Percentiles rank a stretch among this genome's conserved stretches.
These are phyloP conservation scores for Leccinum barrowsii DNA, from an alignment of 768 basidiomycete genomes.

Conservation along the genomic window DNA sequence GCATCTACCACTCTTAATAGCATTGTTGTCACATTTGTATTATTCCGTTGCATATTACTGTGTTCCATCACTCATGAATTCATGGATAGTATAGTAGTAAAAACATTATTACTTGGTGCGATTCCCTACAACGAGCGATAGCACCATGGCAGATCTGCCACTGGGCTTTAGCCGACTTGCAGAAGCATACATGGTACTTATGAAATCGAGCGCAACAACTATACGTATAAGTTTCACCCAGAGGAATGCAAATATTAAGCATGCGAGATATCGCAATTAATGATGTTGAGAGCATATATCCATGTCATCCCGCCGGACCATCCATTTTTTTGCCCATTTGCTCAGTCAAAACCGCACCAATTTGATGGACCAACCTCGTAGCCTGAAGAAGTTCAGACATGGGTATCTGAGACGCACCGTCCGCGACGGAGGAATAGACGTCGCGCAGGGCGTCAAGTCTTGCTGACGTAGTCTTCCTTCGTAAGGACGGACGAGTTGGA, in stretches of 20 bases:
- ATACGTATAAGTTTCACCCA: neutral
- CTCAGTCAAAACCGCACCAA: slow-evolving; percentile 45
- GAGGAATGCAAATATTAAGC: slow-evolving; percentile 36
- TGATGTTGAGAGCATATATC: neutral
- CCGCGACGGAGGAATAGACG: slow-evolving; percentile 41
- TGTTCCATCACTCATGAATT: slow-evolving; percentile 5
- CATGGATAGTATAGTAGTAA: neutral
- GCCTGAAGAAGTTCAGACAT: slow-evolving; percentile 48
- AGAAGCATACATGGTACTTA: too few relatives aligned
- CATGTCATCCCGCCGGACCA: slow-evolving; percentile 3
- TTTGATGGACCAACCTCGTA: slow-evolving; percentile 42
- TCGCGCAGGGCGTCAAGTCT: slow-evolving; percentile 43
- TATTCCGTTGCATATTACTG: slow-evolving; percentile 17
- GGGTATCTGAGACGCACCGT: slow-evolving; percentile 46
- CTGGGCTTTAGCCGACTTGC: too few relatives aligned
- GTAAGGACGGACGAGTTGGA: slow-evolving; percentile 23
- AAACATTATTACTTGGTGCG: neutral
- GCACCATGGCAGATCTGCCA: too few relatives aligned
- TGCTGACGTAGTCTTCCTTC: slow-evolving; percentile 38
- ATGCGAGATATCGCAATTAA: slow-evolving; percentile 33
- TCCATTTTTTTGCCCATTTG: slow-evolving; percentile 39
- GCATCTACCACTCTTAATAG: slow-evolving; percentile 15
- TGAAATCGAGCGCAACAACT: neutral
- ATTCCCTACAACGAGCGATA: too few relatives aligned
- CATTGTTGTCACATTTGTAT: slow-evolving; percentile 24